A percentile compares a stretch with the other conserved stretches of the same genome.
These are phyloP conservation scores for Lepidium sativum DNA, from an alignment of 345 rosid species.

Conservation along the genomic window DNA sequence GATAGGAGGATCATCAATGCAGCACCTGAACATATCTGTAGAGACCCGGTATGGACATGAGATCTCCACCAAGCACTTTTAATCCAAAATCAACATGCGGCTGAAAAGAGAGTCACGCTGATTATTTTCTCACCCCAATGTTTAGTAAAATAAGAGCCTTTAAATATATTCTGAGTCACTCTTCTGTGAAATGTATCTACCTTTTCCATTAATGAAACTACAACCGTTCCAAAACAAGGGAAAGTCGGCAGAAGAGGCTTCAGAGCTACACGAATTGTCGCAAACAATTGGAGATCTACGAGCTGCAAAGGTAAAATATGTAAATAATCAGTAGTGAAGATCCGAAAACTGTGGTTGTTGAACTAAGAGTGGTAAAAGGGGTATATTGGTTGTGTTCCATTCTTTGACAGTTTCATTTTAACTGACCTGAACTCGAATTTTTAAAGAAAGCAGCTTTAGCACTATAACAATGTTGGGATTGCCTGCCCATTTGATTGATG, in stretches of 20 bases:
- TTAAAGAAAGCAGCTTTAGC: slow-evolving; percentile 42
- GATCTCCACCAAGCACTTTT: slow-evolving; percentile 64
- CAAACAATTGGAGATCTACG: slow-evolving; percentile 52
- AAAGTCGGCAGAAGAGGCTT: slow-evolving; percentile 73
- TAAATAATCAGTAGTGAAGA: background rate
- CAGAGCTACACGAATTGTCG: slow-evolving; percentile 45
- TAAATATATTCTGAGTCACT: background rate
- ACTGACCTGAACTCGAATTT: slow-evolving; percentile 56
- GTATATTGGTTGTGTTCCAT: background rate
- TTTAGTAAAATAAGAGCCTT: background rate
- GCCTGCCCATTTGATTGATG: slow-evolving; percentile 72
- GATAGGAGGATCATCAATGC: slow-evolving; percentile 34
- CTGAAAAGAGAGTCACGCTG: slow-evolving; percentile 29
- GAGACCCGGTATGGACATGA: slow-evolving; percentile 77
- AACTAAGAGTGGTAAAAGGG: background rate
- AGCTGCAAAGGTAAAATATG: slow-evolving; percentile 31
- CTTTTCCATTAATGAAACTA: slow-evolving; percentile 60
- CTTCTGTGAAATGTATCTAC: slow-evolving; percentile 23
- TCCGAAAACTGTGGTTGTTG: background rate
- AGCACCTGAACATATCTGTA: slow-evolving; percentile 82
- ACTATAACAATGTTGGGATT: slow-evolving; percentile 62
- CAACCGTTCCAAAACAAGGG: slow-evolving; percentile 59
- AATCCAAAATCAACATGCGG: slow-evolving; percentile 75
- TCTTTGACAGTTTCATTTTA: background rate
- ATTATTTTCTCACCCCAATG: background rate